Base-by-base conservation (phyloP, 1,284 basidiomycete genomes). In the Cutaneotrichosporon spelunceum region DNA sequence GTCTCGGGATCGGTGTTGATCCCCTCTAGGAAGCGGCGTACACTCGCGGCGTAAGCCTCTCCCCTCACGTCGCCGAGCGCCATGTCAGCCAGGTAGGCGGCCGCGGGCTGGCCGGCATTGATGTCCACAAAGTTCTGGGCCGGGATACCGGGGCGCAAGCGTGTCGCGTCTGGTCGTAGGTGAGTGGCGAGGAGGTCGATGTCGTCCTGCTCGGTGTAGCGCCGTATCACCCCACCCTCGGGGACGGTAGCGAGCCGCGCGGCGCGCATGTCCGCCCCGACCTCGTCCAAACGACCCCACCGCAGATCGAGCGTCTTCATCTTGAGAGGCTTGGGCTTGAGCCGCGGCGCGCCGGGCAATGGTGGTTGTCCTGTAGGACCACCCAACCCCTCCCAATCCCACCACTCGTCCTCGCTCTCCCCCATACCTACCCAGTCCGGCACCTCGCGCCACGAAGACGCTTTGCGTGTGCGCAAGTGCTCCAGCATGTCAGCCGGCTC, bases 21-120 rank as follows among this genome's bases (percentile, higher is more conserved):
- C 2, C 78, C 77, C 3, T 63, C 49, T 16, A 79, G 65, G 62
- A 79, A 79, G 7, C 60, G 57, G 16, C 68, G 55, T 13, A 79
- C 66, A 59, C 72, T 75, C 10, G 64, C 56, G 4, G 69, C 48
- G 60, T 79, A 79, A 23, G 77, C 78, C 55, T 78, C 78, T 2
- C 73, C 75, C 3, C 59, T 62, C 0, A 67, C 52, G 50, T 72
- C 74, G 24, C 76, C 76, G 9, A 69, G 65, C 4, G 49, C 56
- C 55, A 74, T 61, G 29, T 72, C 66, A 29, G 67, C 56, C 16
- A 78, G 29, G 61, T 69, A 75, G 30, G 73, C 68, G 10, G 50
- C 61, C 1, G 70, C 50, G 9, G 36, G 48, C 24, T 36, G 61
- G 29, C 53, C 61, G 23, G 74, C 72, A 66, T 71, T 72, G 39